Percentiles rank a stretch among this genome's conserved stretches.
Conservation (phyloP, 192 early-diverging fungal genomes). For the Rhizophagus sp. region DNA sequence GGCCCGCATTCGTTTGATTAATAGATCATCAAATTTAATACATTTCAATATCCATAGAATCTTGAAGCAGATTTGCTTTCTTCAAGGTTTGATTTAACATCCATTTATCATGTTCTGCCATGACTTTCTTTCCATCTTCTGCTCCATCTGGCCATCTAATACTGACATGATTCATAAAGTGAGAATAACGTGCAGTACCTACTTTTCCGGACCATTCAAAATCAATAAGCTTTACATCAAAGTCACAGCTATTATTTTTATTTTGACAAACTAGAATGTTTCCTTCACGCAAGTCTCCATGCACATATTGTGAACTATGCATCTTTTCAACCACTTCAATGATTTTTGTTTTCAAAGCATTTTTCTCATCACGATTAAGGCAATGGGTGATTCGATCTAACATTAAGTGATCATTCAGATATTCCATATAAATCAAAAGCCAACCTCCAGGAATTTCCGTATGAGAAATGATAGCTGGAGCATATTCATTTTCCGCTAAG, state of each 20-base stretch:
- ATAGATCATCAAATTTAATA: too few relatives aligned
- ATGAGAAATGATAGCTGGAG: background rate
- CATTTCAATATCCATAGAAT: too few relatives aligned
- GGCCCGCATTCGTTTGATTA: too few relatives aligned
- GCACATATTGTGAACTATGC: background rate
- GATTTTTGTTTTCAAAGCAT: too few relatives aligned
- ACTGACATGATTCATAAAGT: conserved; percentile 8
- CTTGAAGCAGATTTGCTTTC: too few relatives aligned
- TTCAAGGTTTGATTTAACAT: too few relatives aligned
- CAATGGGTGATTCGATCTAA: background rate
- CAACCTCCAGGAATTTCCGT: background rate
- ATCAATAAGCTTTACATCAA: conserved; percentile 21
- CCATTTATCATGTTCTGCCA: too few relatives aligned
- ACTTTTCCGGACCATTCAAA: conserved; percentile 17
- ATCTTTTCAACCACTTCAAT: background rate
- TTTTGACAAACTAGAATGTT: background rate
- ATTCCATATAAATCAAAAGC: conserved; percentile 6
- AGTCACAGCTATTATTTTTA: background rate
- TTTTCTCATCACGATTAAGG: conserved; percentile 1
- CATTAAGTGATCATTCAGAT: background rate
- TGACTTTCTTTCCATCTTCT: too few relatives aligned
- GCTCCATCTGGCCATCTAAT: background rate
- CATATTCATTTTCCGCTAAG: background rate
- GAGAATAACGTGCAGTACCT: background rate
- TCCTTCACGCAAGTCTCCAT: background rate